Evolutionary conservation across 768 basidiomycete species (phyloP).

Genomic region (Psilocybe subaeruginosa): DNA sequence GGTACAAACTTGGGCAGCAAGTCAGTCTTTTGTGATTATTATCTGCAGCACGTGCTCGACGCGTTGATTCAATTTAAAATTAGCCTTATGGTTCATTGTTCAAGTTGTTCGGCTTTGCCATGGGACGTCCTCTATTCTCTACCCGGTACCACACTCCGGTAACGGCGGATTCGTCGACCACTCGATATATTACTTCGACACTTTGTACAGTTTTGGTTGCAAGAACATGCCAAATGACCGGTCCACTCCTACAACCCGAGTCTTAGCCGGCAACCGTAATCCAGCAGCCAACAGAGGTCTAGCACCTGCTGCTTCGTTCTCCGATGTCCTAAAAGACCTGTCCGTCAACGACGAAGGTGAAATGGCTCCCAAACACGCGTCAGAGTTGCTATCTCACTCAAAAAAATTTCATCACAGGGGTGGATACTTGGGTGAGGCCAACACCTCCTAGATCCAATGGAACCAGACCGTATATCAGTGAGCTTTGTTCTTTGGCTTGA

Average conservation of each 20-base stretch:
- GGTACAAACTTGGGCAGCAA: background rate
- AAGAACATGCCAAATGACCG: background rate
- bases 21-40: background rate
- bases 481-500: conserved; percentile 3
- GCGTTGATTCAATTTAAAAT: background rate
- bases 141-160: background rate
- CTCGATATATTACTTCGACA: too few relatives aligned
- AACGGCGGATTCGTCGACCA: too few relatives aligned
- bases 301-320: conserved; percentile 20
- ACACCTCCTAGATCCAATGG: conserved; percentile 1
- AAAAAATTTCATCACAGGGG: background rate
- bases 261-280: background rate
- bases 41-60: conserved; percentile 1
- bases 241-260: background rate
- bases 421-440: background rate
- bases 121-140: background rate
- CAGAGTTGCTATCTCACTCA: background rate
- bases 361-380: background rate
- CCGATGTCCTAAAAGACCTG: conserved; percentile 17
- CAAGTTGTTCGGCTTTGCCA: background rate
- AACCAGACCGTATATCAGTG: conserved; percentile 19
- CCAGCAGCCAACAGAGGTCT: background rate
- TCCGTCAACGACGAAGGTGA: conserved; percentile 10
- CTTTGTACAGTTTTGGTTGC: too few relatives aligned
- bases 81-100: background rate